Evolutionary conservation across 2,329 filamentous ascomycete genomes (phyloP).

Genomic region (Xylaria sp.): DNA sequence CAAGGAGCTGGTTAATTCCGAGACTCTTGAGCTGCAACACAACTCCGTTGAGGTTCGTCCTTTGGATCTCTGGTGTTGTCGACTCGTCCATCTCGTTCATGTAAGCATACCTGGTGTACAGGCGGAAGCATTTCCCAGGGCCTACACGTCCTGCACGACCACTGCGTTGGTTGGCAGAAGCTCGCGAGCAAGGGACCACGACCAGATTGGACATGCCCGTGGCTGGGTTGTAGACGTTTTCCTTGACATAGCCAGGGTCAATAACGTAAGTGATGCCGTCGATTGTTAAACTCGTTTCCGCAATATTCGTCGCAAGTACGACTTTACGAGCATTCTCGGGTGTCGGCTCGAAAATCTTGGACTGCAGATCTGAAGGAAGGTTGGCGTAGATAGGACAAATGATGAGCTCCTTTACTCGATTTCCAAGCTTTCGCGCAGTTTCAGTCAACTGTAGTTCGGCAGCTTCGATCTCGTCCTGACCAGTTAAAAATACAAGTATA

Average conservation of each 20-base stretch:
- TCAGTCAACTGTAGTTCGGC: constrained; percentile 84
- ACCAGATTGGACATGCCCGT: constrained; percentile 93
- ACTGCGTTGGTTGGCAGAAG: constrained; percentile 89
- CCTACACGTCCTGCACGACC: constrained; percentile 92
- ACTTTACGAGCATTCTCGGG: constrained; percentile 86
- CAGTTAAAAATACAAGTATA: constrained; percentile 92
- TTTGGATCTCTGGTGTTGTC: constrained; percentile 90
- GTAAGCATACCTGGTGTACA: constrained; percentile 93
- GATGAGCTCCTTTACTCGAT: constrained; percentile 82
- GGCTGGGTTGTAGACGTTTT: constrained; percentile 89
- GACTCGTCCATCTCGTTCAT: constrained; percentile 94
- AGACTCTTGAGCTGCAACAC: constrained; percentile 87
- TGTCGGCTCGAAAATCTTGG: constrained; percentile 93
- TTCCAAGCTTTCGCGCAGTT: constrained; percentile 84
- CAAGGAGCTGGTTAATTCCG: constrained; percentile 88
- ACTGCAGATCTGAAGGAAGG: constrained; percentile 85
- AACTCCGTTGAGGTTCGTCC: constrained; percentile 83
- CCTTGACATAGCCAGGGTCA: constrained; percentile 93
- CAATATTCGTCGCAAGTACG: constrained; percentile 94
- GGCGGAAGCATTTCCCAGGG: constrained; percentile 88
- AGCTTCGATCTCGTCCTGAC: constrained; percentile 94
- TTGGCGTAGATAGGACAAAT: constrained; percentile 96
- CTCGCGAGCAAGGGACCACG: constrained; percentile 87
- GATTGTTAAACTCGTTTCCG: constrained; percentile 93
- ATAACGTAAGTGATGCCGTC: constrained; percentile 97